Base-by-base conservation (phyloP, 495 filamentous ascomycete genomes). In the Xylaria sp. region DNA sequence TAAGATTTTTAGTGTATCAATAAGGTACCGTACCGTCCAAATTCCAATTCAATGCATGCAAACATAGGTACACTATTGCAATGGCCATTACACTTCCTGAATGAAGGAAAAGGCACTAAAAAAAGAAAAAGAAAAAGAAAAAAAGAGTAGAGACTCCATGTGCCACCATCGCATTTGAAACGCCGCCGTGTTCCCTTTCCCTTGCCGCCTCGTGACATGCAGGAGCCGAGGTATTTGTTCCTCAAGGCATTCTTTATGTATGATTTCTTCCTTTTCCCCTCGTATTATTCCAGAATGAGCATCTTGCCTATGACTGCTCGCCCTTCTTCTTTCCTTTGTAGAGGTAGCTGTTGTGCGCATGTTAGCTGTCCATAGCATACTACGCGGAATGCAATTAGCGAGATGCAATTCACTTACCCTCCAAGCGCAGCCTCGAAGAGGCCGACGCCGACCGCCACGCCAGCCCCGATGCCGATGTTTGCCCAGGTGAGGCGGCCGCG, bases 401-500 rank as follows among this genome's bases (percentile, higher is more conserved):
- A 57, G 46, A 41, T 48, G 52, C 41, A n/a, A n/a, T n/a, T n/a
- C n/a, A 68, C 82, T 70, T 73, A 85, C 81, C 76, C 62, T 31
- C 79, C 79, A n/a, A 85, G 73, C 7, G 83, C 70, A 31, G 79
- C 76, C 79, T 86, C 82, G 37, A 82, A 75, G 19, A 78, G 75
- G 24, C 81, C 81, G 8, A 85, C 82, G 9, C 73, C 80, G 11
- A 77, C 75, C 5, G 83, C 21, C 35, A 85, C 76, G n/a, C 81
- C 84, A n/a, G 91, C 87, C 72, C 88, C 90, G 5, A 90, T 70
- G 15, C 92, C 93, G 40, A 89, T 84, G 70, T 90, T 82, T 79
- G 91, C 86, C 91, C 91, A 93, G 31, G 86, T 89, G 61, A 96
- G 78, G 75, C 88, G 85, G n/a, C 91, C 90, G 37, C 85, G 82